Percentiles rank a stretch among this genome's conserved stretches.
phyloP scores from a whole-genome alignment of 306 rosid species.

The Acacia crassicarpa region DNA sequence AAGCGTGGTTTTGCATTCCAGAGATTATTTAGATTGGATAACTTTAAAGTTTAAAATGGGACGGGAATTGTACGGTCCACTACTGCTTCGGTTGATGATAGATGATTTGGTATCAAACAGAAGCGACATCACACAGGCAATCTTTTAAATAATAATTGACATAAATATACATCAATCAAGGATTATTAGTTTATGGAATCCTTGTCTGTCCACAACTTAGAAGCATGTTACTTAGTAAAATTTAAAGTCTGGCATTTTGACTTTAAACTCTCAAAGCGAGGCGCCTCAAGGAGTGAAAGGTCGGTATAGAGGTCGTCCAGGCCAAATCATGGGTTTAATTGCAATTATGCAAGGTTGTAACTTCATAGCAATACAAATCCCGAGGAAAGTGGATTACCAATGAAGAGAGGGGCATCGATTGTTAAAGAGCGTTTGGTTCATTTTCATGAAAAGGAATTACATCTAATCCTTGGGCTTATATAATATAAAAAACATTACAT shows the following conservation, averaged over 20 bases:
- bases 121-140: neutral
- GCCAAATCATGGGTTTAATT: neutral
- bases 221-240: neutral
- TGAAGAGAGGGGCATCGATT: neutral
- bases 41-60: neutral
- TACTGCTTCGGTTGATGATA: neutral
- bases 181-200: neutral
- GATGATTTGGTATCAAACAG: conserved; percentile 6
- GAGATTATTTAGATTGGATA: neutral
- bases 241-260: neutral
- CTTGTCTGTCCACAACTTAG: neutral
- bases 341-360: neutral
- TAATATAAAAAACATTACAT: too few species aligned
- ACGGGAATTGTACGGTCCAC: neutral
- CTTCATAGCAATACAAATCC: neutral
- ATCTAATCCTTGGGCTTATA: too few species aligned
- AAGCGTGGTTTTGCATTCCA: neutral
- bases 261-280: neutral
- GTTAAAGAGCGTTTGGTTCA: neutral
- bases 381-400: neutral
- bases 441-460: too few species aligned
- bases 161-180: neutral
- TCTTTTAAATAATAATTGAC: neutral
- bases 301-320: neutral
- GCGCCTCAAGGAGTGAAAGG: neutral